Base-by-base conservation (phyloP, 139 green algal species). In the Tetradesmus obliquus region DNA sequence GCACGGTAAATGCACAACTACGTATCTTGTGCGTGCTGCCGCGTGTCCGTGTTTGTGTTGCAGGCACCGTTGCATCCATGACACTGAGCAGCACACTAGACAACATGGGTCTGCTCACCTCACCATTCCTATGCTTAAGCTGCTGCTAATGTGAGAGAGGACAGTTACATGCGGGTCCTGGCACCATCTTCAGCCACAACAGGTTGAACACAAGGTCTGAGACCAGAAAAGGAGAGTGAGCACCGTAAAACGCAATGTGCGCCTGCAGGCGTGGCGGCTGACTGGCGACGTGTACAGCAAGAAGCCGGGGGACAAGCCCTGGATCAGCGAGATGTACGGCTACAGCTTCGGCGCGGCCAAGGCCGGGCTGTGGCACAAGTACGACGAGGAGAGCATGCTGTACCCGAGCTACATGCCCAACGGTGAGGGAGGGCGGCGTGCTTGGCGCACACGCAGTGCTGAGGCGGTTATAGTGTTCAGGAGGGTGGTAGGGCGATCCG, bases 261-360 rank as follows among this genome's bases (percentile, higher is more conserved):
- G 51, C 54, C 15, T 79, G 71, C 71, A 32, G 71, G 13, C n/a
- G 71, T 97, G 95, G 96, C 94, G 93, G 10, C 90, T 97, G 51
- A 96, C 94, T 10, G 96, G 95, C 5, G 95, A 98, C 62, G 92
- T 95, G 13, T 97, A 96, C 80, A 90, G 90, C 55, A 96, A 91
- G 7, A 94, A 96, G 89, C 86, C 92, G 1, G 95, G 95, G 5
- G 91, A 96, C 89, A 97, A 97, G 93, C 96, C 97, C 55, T 98
- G 97, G 97, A 98, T 98, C 66, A 94, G 89, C 9, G 97, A 97
- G 92, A 99, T 98, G 97, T 98, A 98, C 88, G 97, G 97, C 51
- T 99, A 99, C 91, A 95, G 92, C 7, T 99, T 97, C 72, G 97
- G 91, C 3, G 95, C 92, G n/a, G 93, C 97, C 2, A 95, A 97